Evolutionary conservation across 495 filamentous ascomycete species (phyloP).

Genomic region (Bryoglossum gracile): DNA sequence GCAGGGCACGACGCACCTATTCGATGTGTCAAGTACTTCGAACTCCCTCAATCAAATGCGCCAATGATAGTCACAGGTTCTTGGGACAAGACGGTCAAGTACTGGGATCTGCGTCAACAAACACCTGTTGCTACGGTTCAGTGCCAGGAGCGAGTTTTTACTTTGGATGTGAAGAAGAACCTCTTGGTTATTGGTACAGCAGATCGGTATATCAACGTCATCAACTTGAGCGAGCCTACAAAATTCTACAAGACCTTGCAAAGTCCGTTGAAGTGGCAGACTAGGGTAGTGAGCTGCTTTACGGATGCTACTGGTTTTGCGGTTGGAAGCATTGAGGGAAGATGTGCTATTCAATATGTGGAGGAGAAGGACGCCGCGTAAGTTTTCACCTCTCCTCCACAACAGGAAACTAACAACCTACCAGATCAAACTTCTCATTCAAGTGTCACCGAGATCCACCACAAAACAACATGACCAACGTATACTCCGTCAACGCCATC

Average conservation of each 20-base stretch:
- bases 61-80: slow-evolving; percentile 80
- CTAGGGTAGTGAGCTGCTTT: slow-evolving; percentile 76
- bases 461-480: slow-evolving; percentile 59
- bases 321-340: slow-evolving; percentile 80
- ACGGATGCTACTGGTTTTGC: slow-evolving; percentile 78
- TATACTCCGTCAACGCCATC: slow-evolving; percentile 85
- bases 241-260: slow-evolving; percentile 78
- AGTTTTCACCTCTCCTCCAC: slow-evolving; percentile 13
- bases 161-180: slow-evolving; percentile 73
- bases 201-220: slow-evolving; percentile 79
- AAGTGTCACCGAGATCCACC: slow-evolving; percentile 83
- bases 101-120: slow-evolving; percentile 78
- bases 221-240: slow-evolving; percentile 71
- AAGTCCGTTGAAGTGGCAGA: slow-evolving; percentile 85
- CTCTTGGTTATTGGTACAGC: slow-evolving; percentile 79
- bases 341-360: slow-evolving; percentile 82
- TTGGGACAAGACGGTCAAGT: slow-evolving; percentile 95
- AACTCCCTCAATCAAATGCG: slow-evolving; percentile 39
- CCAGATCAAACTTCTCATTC: slow-evolving; percentile 77
- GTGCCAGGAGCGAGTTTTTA: slow-evolving; percentile 77
- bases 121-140: slow-evolving; percentile 54
- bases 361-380: slow-evolving; percentile 77
- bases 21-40: slow-evolving; percentile 69
- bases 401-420: slow-evolving; percentile 7
- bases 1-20: slow-evolving; percentile 78